These are phyloP conservation scores for Dendrobium officinale DNA, from an alignment of 106 monocot species.

Conservation along the genomic window DNA sequence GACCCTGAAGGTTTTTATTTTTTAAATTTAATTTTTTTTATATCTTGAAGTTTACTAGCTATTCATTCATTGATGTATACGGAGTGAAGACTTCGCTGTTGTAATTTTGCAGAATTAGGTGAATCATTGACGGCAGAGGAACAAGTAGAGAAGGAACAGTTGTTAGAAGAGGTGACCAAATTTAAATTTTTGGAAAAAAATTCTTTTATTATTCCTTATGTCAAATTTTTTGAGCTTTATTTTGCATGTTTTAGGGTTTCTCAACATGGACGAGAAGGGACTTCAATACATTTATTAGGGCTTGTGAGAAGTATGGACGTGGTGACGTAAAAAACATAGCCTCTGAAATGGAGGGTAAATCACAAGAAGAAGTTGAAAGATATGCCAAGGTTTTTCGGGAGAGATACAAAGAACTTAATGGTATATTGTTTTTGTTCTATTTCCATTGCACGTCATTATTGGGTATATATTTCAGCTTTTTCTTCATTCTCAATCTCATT, in stretches of 20 bases:
- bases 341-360: conserved; percentile 90
- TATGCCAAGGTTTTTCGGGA: conserved; percentile 82
- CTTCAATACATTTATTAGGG: conserved; percentile 88
- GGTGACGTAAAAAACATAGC: conserved; percentile 84
- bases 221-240: not conserved
- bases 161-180: conserved; percentile 69
- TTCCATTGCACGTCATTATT: not conserved
- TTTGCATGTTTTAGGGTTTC: conserved; percentile 55
- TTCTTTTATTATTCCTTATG: not conserved
- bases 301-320: conserved; percentile 91
- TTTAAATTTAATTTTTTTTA: not conserved
- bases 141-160: conserved; percentile 80
- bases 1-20: conserved; percentile 64
- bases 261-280: conserved; percentile 88
- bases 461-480: not conserved
- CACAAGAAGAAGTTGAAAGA: conserved; percentile 85
- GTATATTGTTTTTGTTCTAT: conserved; percentile 20
- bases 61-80: not conserved
- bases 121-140: conserved; percentile 81
- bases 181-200: not conserved
- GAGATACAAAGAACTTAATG: conserved; percentile 90
- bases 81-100: not conserved
- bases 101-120: conserved; percentile 36
- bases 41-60: not conserved
- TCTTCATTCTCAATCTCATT: too few relatives aligned